Conservation (phyloP, 441 rosid species). For the Jatropha podagrica region DNA sequence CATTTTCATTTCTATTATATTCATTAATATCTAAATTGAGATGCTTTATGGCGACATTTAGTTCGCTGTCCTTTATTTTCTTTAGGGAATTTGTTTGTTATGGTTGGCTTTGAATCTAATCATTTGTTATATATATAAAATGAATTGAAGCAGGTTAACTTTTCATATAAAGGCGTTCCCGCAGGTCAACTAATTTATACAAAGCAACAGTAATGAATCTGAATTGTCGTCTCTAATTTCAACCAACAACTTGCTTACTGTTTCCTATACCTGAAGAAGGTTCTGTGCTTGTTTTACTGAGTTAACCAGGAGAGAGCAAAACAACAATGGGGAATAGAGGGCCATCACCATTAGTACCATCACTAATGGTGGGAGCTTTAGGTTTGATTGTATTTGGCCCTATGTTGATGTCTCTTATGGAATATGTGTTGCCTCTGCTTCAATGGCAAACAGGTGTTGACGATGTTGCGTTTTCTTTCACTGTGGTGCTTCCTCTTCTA, state of each 20-base stretch:
- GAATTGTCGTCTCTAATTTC: conserved; percentile 22
- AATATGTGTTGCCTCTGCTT: conserved; percentile 23
- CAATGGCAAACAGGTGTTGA: conserved; percentile 3
- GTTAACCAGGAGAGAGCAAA: conserved; percentile 4
- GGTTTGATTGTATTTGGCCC: conserved; percentile 39
- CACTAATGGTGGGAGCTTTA: conserved; percentile 39
- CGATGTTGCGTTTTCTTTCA: conserved; percentile 9
- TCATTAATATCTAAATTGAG: neutral
- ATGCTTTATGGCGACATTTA: neutral
- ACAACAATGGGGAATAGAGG: conserved; percentile 34
- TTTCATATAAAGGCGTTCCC: conserved; percentile 2
- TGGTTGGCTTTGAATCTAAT: conserved; percentile 23
- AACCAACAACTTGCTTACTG: conserved; percentile 10
- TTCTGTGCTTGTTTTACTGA: neutral
- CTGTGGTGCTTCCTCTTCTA: conserved; percentile 25
- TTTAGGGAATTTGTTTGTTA: conserved; percentile 11
- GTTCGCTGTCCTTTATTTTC: neutral
- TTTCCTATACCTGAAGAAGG: neutral
- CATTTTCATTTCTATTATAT: neutral
- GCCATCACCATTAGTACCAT: conserved; percentile 52
- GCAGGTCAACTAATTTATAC: conserved; percentile 29
- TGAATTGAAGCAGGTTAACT: too few species aligned
- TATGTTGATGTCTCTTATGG: conserved; percentile 24
- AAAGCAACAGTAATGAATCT: conserved; percentile 16
- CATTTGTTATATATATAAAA: neutral